Base-by-base conservation (phyloP, 805 yeast species). In the Kodamaea kaohsiungensis region DNA sequence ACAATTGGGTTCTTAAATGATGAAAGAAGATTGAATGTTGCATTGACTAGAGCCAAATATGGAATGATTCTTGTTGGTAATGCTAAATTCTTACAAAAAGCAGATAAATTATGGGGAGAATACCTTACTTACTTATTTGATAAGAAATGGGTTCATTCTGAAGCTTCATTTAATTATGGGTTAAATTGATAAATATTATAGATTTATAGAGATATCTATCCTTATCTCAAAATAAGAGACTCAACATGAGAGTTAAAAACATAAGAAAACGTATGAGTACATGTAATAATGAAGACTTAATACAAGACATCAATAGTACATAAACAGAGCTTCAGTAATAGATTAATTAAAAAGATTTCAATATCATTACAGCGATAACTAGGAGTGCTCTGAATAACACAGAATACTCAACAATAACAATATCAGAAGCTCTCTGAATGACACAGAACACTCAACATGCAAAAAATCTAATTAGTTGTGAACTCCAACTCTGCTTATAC, bases 101-200 rank as follows among this genome's bases (percentile, higher is more conserved):
- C 85, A 6, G 80, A 76, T 55, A 53, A 61, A 1, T 59, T 81
- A 33, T 85, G 89, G 89, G 65, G 65, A 7, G 77, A 76, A 42
- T 82, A 83, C 60, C 68, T 84, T 48, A 67, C 67, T 1, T 72
- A 73, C 55, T 62, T 83, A 49, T 66, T 70, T 33, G 63, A 55
- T 7, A 72, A 75, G 46, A 64, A 58, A 1, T 66, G 70, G 42
- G 65, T 77, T 19, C 67, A 61, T 51, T 52, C 55, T 15, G 53
- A 37, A 7, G n/a, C 37, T 16, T 17, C 37, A 3, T 50, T 50
- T 27, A 37, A 19, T 6, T 50, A 50, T 30, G 35, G 27, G 2
- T 40, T 40, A 12, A 16, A 17, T 2, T 40, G 18, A 40, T 40
- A 5, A 7, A n/a, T 16, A 7, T 16, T 40, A 40, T 40, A 40